phyloP scores from a whole-genome alignment of 768 basidiomycete species.

The Agrocybe pediades region DNA sequence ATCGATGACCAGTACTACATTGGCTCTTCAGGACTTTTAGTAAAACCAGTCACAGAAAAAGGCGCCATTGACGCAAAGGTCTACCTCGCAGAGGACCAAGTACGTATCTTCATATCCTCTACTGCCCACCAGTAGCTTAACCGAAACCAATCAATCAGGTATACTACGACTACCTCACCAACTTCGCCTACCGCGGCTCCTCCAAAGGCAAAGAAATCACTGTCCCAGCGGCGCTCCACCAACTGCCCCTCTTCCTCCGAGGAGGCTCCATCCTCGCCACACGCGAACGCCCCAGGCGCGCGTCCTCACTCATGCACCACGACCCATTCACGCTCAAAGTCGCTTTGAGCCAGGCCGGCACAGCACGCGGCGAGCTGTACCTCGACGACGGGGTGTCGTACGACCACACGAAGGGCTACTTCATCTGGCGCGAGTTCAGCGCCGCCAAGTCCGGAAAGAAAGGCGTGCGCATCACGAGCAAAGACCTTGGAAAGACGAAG shows the following conservation, averaged over 20 bases:
- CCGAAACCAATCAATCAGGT: too few relatives aligned
- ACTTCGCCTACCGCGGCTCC: conserved; percentile 65
- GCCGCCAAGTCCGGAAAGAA: conserved; percentile 48
- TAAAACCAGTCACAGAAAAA: conserved; percentile 85
- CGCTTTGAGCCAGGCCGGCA: conserved; percentile 61
- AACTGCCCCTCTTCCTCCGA: conserved; percentile 83
- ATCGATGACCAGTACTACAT: conserved; percentile 96
- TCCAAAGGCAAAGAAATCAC: conserved; percentile 68
- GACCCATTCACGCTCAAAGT: conserved; percentile 94
- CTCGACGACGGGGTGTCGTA: conserved; percentile 93
- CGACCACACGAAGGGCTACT: conserved; percentile 71
- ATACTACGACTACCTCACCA: conserved; percentile 93
- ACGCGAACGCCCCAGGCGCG: conserved; percentile 82
- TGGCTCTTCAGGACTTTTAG: conserved; percentile 84
- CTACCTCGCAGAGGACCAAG: conserved; percentile 88
- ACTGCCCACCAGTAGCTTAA: background rate
- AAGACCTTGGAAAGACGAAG: conserved; percentile 50
- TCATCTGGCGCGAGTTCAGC: conserved; percentile 79
- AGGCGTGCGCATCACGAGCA: conserved; percentile 51
- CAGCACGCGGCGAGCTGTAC: conserved; percentile 85
- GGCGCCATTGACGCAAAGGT: conserved; percentile 70
- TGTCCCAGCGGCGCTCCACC: conserved; percentile 77
- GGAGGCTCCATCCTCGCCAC: conserved; percentile 91
- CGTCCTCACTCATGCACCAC: conserved; percentile 83
- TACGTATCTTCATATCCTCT: conserved; percentile 20